Evolutionary conservation across 257 asterid genomes (phyloP), one percentile per base, ranked within the genome.

Genomic region (Misopates orontium): DNA sequence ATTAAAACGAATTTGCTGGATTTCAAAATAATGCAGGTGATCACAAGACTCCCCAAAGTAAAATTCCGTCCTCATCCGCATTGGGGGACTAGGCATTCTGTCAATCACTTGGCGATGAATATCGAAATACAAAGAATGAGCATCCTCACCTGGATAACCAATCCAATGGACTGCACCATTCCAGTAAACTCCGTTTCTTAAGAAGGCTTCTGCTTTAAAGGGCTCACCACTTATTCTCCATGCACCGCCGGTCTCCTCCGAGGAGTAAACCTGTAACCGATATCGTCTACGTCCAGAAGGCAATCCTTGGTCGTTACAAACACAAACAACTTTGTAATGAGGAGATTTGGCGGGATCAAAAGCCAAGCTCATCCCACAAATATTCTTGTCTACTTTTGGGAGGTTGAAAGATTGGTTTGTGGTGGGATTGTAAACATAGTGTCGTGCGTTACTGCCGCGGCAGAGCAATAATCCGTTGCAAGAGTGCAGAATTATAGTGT

Each of bases 41-140:
- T 51, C 56, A 51, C 56, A 51, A 51, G 56, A 51, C 56, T 51
- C 56, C 22, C 56, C 23, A 51, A 16, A 18, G 20, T 51, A 51
- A 51, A 4, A 17, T 1, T n/a, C 7, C 56, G 2, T 28, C 3
- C 7, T 12, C 6, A n/a, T n/a, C n/a, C 7, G 36, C 36, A 28
- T 17, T 51, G 56, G 56, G 9, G 12, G 24, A 5, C 10, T 18
- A 17, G 56, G 56, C 23, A 51, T 51, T 17, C 20, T 4, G 1
- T 51, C 2, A 11, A 51, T 0, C 24, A 17, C 20, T 23, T 51
- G 56, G 20, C 12, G 10, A 16, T 18, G 23, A 51, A 51, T 18
- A 51, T 51, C 11, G 24, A 51, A 51, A 11, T 17, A 51, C 24
- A 3, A 51, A 8, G 1, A 1, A 28, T 3, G 7, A 28, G n/a